Evolutionary conservation across 495 filamentous ascomycete species (phyloP).

Genomic region (Aspergillus carlsbadensis): DNA sequence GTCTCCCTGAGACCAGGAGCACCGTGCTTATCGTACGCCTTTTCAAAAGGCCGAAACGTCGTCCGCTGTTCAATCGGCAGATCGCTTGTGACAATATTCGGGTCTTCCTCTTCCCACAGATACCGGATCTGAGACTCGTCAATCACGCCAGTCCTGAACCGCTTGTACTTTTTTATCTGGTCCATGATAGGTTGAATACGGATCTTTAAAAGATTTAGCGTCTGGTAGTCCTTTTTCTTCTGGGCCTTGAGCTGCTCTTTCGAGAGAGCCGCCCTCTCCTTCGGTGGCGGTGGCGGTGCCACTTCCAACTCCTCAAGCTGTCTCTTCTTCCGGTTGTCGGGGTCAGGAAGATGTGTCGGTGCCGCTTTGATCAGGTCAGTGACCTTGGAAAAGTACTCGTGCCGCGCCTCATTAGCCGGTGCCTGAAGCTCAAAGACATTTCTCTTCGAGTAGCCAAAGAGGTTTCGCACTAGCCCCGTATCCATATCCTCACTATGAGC

Average conservation of each 20-base stretch:
- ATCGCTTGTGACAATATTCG: constrained; percentile 77
- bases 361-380: constrained; percentile 70
- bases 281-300: constrained; percentile 67
- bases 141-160: constrained; percentile 78
- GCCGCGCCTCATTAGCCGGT: constrained; percentile 63
- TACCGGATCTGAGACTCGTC: constrained; percentile 71
- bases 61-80: constrained; percentile 57
- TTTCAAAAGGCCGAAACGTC: constrained; percentile 68
- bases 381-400: constrained; percentile 74
- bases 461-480: constrained; percentile 61
- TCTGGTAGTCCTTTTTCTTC: constrained; percentile 74
- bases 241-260: constrained; percentile 79
- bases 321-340: constrained; percentile 78
- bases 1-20: constrained; percentile 66
- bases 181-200: constrained; percentile 93
- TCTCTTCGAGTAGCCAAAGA: constrained; percentile 81
- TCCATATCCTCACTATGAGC: constrained; percentile 55
- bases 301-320: constrained; percentile 72
- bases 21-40: constrained; percentile 72
- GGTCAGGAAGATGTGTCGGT: constrained; percentile 84
- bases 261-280: constrained; percentile 51
- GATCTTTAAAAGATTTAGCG: constrained; percentile 81
- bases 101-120: constrained; percentile 78
- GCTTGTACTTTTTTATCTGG: constrained; percentile 82
- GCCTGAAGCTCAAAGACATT: constrained; percentile 68